Conservation (phyloP, 2,329 filamentous ascomycete genomes). For the Sporothrix inflata region DNA sequence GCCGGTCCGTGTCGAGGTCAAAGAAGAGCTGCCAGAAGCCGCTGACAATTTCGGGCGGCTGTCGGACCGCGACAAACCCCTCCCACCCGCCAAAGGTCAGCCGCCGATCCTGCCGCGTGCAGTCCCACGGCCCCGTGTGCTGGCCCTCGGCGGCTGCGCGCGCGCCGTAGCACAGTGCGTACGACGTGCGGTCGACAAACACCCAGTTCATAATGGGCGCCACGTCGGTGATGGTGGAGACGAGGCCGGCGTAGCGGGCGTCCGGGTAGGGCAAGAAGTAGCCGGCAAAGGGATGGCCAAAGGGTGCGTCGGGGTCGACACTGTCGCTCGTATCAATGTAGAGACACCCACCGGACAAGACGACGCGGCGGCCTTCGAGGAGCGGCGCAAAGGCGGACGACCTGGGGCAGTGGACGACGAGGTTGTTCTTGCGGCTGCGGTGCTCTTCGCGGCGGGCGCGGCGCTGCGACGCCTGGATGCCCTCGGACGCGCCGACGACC, state of each 20-base stretch:
- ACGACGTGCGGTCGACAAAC: slow-evolving; percentile 50
- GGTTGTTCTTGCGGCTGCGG: slow-evolving; percentile 52
- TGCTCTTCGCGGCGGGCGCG: slow-evolving; percentile 52
- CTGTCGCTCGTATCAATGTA: slow-evolving; percentile 53
- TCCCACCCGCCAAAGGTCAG: slow-evolving; percentile 55
- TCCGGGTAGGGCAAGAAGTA: slow-evolving; percentile 63
- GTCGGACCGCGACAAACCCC: slow-evolving; percentile 51
- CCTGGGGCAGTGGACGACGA: slow-evolving; percentile 52
- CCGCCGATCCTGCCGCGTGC: slow-evolving; percentile 55
- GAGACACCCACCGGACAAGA: slow-evolving; percentile 51
- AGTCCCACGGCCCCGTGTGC: slow-evolving; percentile 55
- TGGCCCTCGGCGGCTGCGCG: slow-evolving; percentile 49
- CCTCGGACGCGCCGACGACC: slow-evolving; percentile 52
- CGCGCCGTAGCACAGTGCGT: slow-evolving; percentile 52
- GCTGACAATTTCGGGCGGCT: slow-evolving; percentile 39
- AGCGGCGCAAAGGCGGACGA: slow-evolving; percentile 48
- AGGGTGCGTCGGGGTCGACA: slow-evolving; percentile 36
- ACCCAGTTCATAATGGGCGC: slow-evolving; percentile 58
- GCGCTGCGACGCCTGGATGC: slow-evolving; percentile 52
- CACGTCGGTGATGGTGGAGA: slow-evolving; percentile 53
- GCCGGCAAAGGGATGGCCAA: slow-evolving; percentile 57
- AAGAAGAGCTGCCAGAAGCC: slow-evolving; percentile 54
- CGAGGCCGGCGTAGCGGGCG: slow-evolving; percentile 49
- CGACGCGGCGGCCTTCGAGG: slow-evolving; percentile 51
- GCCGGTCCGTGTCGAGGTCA: slow-evolving; percentile 50